phyloP scores from a whole-genome alignment of 148 eudicot genomes.

The Suaeda aralocaspica region DNA sequence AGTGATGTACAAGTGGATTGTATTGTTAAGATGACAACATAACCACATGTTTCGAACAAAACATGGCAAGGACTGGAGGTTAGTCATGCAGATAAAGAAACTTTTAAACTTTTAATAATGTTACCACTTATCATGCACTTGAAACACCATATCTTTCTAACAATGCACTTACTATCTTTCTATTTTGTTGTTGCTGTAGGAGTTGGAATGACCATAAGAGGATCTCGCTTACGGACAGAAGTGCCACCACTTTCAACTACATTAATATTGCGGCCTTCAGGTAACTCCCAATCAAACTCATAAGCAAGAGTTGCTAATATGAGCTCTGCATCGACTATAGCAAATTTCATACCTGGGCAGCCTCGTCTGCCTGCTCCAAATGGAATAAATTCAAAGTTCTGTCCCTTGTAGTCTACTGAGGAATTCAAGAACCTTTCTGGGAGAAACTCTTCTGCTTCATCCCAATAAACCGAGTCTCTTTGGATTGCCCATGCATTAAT shows the following conservation, averaged over 20 bases:
- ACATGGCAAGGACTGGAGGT: too few species aligned
- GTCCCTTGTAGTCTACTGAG: conserved; percentile 22
- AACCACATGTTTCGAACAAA: too few species aligned
- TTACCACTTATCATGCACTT: too few species aligned
- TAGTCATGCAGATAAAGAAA: too few species aligned
- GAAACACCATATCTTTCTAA: too few species aligned
- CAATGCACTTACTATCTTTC: conserved; percentile 3
- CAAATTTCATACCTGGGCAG: conserved; percentile 34
- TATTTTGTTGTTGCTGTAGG: not conserved
- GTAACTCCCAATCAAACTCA: conserved; percentile 22
- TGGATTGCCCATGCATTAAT: conserved; percentile 31
- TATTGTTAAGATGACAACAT: too few species aligned
- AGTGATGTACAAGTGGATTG: too few species aligned
- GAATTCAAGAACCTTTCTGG: conserved; percentile 33
- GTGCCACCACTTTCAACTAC: conserved; percentile 8
- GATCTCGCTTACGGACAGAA: conserved; percentile 12
- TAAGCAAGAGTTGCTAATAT: conserved; percentile 21
- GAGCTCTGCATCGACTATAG: conserved; percentile 1
- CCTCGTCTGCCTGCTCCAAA: conserved; percentile 35
- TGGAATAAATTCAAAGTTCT: conserved; percentile 23
- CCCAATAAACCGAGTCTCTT: conserved; percentile 30
- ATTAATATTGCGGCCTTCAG: not conserved
- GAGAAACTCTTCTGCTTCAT: conserved; percentile 21
- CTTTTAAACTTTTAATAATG: too few species aligned
- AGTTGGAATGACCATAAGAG: conserved; percentile 13